A percentile compares a stretch with the other conserved stretches of the same genome.
phyloP scores from a whole-genome alignment of 2,329 filamentous ascomycete genomes.

The Dothideomycetes sp. region DNA sequence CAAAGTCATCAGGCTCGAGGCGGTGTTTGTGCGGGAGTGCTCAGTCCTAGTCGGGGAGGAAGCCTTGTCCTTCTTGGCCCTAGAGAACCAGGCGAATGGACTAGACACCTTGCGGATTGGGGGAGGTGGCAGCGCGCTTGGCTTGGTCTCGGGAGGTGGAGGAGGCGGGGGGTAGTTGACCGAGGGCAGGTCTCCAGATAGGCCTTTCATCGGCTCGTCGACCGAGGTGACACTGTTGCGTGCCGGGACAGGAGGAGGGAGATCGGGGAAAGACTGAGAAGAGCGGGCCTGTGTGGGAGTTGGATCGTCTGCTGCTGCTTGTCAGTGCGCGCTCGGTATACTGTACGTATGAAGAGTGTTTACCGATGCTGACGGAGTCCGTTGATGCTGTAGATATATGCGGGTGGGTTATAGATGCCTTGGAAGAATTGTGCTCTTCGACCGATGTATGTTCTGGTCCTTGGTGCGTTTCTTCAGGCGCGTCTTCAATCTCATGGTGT shows the following conservation, averaged over 20 bases:
- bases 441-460: constrained; percentile 5
- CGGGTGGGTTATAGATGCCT: neutral
- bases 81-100: constrained; percentile 76
- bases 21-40: constrained; percentile 54
- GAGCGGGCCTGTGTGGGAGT: too few species aligned
- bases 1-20: constrained; percentile 66
- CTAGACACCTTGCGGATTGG: constrained; percentile 65
- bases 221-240: constrained; percentile 10
- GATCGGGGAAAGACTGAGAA: constrained; percentile 7
- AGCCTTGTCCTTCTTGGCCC: constrained; percentile 38
- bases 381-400: constrained; percentile 3
- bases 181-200: constrained; percentile 61
- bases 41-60: constrained; percentile 36
- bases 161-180: constrained; percentile 36
- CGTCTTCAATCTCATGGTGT: constrained; percentile 34
- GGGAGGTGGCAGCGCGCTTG: constrained; percentile 21
- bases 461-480: constrained; percentile 32
- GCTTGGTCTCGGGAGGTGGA: constrained; percentile 20
- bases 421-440: constrained; percentile 1
- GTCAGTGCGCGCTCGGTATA: too few species aligned
- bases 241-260: constrained; percentile 13
- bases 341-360: constrained; percentile 5
- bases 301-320: too few species aligned
- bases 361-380: neutral
- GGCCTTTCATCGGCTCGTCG: constrained; percentile 45